Conservation (phyloP, 768 basidiomycete genomes). For the Pleurotus sapidus region DNA sequence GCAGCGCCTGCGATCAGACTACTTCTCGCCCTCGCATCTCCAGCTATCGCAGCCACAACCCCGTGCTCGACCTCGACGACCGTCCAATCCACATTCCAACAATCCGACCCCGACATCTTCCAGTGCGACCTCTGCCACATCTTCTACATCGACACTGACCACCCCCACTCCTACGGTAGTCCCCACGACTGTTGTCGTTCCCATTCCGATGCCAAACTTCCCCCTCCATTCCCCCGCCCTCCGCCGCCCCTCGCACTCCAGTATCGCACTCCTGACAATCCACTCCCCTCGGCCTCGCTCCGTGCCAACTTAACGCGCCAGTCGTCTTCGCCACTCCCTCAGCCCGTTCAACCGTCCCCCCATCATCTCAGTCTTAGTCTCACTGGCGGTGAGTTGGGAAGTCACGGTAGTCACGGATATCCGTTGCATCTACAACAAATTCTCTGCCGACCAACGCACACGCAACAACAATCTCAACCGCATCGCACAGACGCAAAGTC, state of each 20-base stretch:
- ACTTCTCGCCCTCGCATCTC: neutral
- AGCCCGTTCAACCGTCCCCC: neutral
- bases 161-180: neutral
- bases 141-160: neutral
- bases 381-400: too few relatives aligned
- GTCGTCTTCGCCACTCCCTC: neutral
- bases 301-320: constrained; percentile 6
- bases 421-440: too few relatives aligned
- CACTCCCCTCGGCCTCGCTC: neutral
- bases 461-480: too few relatives aligned
- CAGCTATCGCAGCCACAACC: too few relatives aligned
- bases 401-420: too few relatives aligned
- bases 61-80: too few relatives aligned
- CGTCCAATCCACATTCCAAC: too few relatives aligned
- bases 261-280: neutral
- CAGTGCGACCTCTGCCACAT: neutral
- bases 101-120: neutral
- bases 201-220: neutral
- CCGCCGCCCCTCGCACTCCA: constrained; percentile 7
- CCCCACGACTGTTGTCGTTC: neutral
- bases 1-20: constrained; percentile 38
- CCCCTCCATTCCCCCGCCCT: neutral
- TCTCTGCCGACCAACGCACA: too few relatives aligned
- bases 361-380: neutral
- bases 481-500: too few relatives aligned